These are phyloP conservation scores for Trichoderma breve DNA, from an alignment of 2,329 filamentous ascomycete species.

Conservation along the genomic window DNA sequence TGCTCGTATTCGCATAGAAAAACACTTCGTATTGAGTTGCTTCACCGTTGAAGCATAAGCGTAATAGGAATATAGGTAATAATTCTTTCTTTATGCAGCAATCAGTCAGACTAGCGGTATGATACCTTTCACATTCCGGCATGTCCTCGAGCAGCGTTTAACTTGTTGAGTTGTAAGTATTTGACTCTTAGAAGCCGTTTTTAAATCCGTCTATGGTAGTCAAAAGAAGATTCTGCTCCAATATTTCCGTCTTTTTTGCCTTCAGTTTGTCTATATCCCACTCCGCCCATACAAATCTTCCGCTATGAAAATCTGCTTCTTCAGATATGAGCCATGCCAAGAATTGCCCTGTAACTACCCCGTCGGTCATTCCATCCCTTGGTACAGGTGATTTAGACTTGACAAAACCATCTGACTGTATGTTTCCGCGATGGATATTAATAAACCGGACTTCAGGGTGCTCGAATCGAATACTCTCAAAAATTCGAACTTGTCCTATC, in stretches of 20 bases:
- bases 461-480: background rate
- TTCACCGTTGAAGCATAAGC: no score
- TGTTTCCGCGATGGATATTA: background rate
- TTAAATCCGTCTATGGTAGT: slow-evolving; percentile 30
- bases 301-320: background rate
- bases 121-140: no score
- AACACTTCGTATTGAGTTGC: no score
- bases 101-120: no score
- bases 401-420: background rate
- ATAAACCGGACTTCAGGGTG: background rate
- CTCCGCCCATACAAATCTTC: background rate
- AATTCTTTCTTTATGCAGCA: no score
- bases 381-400: background rate
- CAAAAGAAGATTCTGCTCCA: background rate
- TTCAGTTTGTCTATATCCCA: background rate
- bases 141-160: no score
- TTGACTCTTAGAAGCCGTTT: no score
- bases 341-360: background rate
- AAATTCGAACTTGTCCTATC: background rate
- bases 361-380: background rate
- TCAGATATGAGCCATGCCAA: background rate
- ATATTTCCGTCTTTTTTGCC: background rate
- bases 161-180: no score
- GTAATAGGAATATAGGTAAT: no score
- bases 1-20: no score